Base-by-base conservation (phyloP, 495 filamentous ascomycete genomes). In the Penicillium malachiteum region DNA sequence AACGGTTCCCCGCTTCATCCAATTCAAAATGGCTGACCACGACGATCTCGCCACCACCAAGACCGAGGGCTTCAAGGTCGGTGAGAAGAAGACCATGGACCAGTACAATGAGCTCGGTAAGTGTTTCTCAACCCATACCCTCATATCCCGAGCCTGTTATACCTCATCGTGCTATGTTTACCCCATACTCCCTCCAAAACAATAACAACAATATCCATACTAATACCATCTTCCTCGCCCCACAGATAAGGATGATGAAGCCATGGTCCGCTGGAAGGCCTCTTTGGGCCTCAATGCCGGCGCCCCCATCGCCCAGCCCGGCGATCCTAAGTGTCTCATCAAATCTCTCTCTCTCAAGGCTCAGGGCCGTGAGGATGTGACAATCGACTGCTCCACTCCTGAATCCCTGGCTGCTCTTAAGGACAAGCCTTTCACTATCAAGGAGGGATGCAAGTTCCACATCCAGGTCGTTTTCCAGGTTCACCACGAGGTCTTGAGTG, bases 51-150 rank as follows among this genome's bases (percentile, higher is more conserved):
- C 85, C 61, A 89, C 93, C 67, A 85, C 91, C 76, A 81, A 83
- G 70, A 96, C 91, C 55, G 86, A 92, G 78, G 93, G 94, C 63
- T 98, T 95, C 86, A 96, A 94, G 82, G 87, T 97, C 60, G 91
- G 91, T 60, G 91, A 96, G 83, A 96, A 96, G 85, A 96, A 97
- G 83, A 92, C 90, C 56, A 81, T 98, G 60, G 86, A 91, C 52
- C 91, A 96, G 72, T 96, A 96, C 74, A 76, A 88, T 56, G 75
- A 96, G 65, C 86, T 98, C 71, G 94, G 94, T 97, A 78, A 69
- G 89, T 81, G 8, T 13, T 30, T 17, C 6, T 38, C 38, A 26
- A 1, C 21, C 21, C 21, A 26, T 26, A 2, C 21, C 21, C 4
- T 26, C 21, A 26, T 26, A 26, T 26, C 21, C 21, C 1, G 21